phyloP scores from a whole-genome alignment of 805 yeast genomes.

The Starmerella stigmatis region DNA sequence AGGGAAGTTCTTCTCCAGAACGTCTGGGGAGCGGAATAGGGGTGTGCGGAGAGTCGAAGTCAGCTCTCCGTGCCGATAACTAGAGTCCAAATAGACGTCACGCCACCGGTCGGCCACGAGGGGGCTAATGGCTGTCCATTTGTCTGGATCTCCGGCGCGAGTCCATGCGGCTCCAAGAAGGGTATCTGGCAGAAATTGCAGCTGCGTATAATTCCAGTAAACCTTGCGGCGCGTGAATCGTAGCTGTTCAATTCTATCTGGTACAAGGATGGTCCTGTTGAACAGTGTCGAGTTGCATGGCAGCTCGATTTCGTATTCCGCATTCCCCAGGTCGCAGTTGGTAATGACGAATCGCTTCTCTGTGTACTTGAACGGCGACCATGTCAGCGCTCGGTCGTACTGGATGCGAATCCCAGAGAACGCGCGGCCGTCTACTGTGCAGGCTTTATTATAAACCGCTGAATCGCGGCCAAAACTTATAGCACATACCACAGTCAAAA shows the following conservation, averaged over 20 bases:
- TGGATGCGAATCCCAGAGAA: conserved; percentile 13
- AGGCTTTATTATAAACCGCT: conserved; percentile 1
- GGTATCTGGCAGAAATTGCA: conserved; percentile 12
- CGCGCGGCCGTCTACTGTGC: conserved; percentile 11
- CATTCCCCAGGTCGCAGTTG: conserved; percentile 11
- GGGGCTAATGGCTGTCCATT: conserved; percentile 9
- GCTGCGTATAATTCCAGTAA: not conserved
- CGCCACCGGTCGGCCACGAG: conserved; percentile 15
- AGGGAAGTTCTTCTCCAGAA: conserved; percentile 13
- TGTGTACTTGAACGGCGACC: not conserved
- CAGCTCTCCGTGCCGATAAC: not conserved
- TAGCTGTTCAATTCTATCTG: not conserved
- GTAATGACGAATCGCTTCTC: conserved; percentile 1
- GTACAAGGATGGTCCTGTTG: conserved; percentile 4
- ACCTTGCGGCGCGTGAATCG: conserved; percentile 4
- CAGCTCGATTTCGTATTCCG: not conserved
- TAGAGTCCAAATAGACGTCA: not conserved
- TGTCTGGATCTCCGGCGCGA: not conserved
- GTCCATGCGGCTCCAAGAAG: conserved; percentile 12
- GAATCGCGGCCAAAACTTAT: not conserved
- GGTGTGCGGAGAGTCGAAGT: not conserved
- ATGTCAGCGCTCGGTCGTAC: conserved; percentile 4
- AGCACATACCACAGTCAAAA: too few species aligned
- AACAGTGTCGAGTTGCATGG: conserved; percentile 5
- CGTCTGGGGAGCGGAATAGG: conserved; percentile 18